These are phyloP conservation scores for Neofusicoccum sp. DNA, from an alignment of 2,329 filamentous ascomycete genomes.

Conservation along the genomic window DNA sequence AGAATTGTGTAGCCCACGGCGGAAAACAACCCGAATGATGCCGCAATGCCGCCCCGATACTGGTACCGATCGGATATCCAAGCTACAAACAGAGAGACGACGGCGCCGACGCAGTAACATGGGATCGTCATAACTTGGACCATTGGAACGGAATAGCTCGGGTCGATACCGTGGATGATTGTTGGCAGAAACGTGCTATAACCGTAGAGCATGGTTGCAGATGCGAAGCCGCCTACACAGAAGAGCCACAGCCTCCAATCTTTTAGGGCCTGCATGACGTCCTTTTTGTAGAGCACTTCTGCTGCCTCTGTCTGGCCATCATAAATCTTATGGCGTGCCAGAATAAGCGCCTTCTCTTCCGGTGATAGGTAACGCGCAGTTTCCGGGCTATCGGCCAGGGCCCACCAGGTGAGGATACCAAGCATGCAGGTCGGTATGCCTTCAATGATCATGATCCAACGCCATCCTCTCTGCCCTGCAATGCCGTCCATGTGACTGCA, in stretches of 20 bases:
- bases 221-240: constrained; percentile 67
- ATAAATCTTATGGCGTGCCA: constrained; percentile 50
- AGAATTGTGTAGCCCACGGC: constrained; percentile 45
- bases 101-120: constrained; percentile 70
- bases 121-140: constrained; percentile 77
- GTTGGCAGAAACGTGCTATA: constrained; percentile 77
- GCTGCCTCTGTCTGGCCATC: constrained; percentile 48
- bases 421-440: constrained; percentile 57
- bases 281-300: constrained; percentile 57
- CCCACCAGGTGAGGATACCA: constrained; percentile 55
- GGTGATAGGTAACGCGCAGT: constrained; percentile 60
- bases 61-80: constrained; percentile 67
- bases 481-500: constrained; percentile 72
- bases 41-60: constrained; percentile 56
- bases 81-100: constrained; percentile 65
- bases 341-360: constrained; percentile 60
- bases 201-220: constrained; percentile 75
- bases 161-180: constrained; percentile 69
- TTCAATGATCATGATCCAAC: constrained; percentile 66
- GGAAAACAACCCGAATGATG: constrained; percentile 69
- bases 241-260: constrained; percentile 78
- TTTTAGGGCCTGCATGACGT: constrained; percentile 64
- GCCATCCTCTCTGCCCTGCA: constrained; percentile 64
- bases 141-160: constrained; percentile 59
- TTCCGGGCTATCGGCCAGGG: constrained; percentile 66